Evolutionary conservation across 1,139 yeast species (phyloP).

Genomic region (Scheffersomyces lignicola): DNA sequence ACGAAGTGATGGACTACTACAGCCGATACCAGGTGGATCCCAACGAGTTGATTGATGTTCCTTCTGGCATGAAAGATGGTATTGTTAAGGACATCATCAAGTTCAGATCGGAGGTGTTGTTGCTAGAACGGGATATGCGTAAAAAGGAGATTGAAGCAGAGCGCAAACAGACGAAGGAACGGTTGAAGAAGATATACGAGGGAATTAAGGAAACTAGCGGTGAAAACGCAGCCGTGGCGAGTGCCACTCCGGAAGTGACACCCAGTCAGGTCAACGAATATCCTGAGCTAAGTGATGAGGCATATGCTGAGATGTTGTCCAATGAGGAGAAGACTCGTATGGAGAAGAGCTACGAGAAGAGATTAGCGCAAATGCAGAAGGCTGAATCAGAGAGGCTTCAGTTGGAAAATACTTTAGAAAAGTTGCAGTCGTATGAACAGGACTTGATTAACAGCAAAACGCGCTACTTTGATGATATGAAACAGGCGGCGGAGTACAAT

Average conservation of each 20-base stretch:
- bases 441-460: conserved; percentile 38
- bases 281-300: conserved; percentile 33
- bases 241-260: conserved; percentile 4
- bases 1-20: conserved; percentile 35
- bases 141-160: conserved; percentile 54
- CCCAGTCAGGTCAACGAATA: conserved; percentile 17
- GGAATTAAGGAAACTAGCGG: conserved; percentile 37
- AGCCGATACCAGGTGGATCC: conserved; percentile 56
- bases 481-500: conserved; percentile 7
- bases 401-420: conserved; percentile 19
- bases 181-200: conserved; percentile 51
- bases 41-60: conserved; percentile 62
- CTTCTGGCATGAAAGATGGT: conserved; percentile 55
- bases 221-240: conserved; percentile 8
- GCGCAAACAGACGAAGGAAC: conserved; percentile 49
- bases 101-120: conserved; percentile 61
- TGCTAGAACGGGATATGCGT: conserved; percentile 56
- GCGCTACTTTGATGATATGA: conserved; percentile 33
- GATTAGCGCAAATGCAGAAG: conserved; percentile 14
- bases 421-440: conserved; percentile 29
- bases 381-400: conserved; percentile 20
- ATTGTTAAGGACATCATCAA: conserved; percentile 59
- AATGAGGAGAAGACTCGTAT: conserved; percentile 15
- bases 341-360: conserved; percentile 21
- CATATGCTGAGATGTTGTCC: conserved; percentile 27